phyloP scores from a whole-genome alignment of 148 eudicot species.

The Mesembryanthemum crystallinum region DNA sequence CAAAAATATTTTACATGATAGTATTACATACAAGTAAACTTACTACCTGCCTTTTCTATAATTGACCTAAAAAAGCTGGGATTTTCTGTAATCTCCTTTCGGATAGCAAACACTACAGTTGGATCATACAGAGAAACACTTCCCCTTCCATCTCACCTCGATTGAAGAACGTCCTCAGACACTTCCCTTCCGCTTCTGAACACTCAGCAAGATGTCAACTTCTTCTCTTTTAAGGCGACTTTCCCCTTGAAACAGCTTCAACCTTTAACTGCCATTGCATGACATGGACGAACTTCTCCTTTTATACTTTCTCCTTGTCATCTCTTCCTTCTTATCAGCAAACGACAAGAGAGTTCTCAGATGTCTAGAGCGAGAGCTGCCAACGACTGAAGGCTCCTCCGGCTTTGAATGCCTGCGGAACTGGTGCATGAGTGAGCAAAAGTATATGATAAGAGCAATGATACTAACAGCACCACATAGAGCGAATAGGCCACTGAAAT shows the following conservation, averaged over 20 bases:
- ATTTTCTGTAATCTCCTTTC: too few relatives aligned
- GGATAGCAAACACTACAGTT: too few relatives aligned
- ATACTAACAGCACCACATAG: constrained; percentile 24
- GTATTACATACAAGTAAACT: too few relatives aligned
- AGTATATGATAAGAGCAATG: constrained; percentile 34
- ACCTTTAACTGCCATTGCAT: neutral
- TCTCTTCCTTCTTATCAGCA: constrained; percentile 42
- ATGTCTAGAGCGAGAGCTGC: constrained; percentile 27
- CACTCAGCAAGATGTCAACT: neutral
- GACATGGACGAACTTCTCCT: constrained; percentile 35
- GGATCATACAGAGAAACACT: too few relatives aligned
- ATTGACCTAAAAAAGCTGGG: too few relatives aligned
- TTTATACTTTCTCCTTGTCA: constrained; percentile 28
- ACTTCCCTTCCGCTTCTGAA: too few relatives aligned
- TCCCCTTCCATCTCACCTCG: neutral
- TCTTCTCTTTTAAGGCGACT: constrained; percentile 3
- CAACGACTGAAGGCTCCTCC: constrained; percentile 31
- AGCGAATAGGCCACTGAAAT: constrained; percentile 31
- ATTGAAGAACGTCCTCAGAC: too few relatives aligned
- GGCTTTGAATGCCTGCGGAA: constrained; percentile 23
- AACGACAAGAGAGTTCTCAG: constrained; percentile 36
- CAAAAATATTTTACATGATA: too few relatives aligned
- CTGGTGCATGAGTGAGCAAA: constrained; percentile 26
- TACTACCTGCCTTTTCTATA: too few relatives aligned
- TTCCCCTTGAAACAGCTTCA: constrained; percentile 22